Conservation (phyloP, 1,139 yeast species). For the Kodamaea plutei region DNA sequence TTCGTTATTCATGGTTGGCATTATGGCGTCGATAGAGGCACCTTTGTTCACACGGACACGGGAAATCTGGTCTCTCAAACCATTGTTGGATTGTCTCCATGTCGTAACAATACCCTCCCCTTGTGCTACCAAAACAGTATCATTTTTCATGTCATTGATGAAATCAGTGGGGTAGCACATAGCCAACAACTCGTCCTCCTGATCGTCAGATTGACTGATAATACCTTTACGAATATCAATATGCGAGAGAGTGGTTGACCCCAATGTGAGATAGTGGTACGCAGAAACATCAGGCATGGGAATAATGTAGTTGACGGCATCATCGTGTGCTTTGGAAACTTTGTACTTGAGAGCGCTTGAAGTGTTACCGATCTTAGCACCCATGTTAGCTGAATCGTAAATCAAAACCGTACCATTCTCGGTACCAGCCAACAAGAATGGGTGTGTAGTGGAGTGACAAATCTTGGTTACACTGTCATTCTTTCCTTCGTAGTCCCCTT, state of each 20-base stretch:
- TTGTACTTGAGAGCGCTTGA: constrained; percentile 32
- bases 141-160: constrained; percentile 52
- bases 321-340: constrained; percentile 60
- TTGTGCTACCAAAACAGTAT: constrained; percentile 69
- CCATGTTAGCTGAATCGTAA: constrained; percentile 52
- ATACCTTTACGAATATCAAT: constrained; percentile 75
- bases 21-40: constrained; percentile 74
- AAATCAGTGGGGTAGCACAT: constrained; percentile 60
- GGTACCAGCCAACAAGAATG: constrained; percentile 70
- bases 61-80: constrained; percentile 74
- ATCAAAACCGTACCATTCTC: constrained; percentile 68
- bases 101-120: constrained; percentile 89
- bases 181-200: constrained; percentile 84
- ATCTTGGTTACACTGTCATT: constrained; percentile 54
- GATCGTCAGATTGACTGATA: constrained; percentile 71
- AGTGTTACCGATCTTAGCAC: constrained; percentile 10
- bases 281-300: constrained; percentile 64
- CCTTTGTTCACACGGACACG: constrained; percentile 66
- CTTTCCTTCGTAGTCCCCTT: constrained; percentile 22
- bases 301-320: constrained; percentile 70
- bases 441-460: constrained; percentile 59
- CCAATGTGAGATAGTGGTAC: constrained; percentile 78
- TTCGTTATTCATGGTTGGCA: constrained; percentile 73
- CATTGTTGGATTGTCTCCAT: constrained; percentile 75
- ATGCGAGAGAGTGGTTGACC: constrained; percentile 77